Base-by-base conservation (phyloP, 495 filamentous ascomycete genomes). In the Hyaloscypha variabilis region DNA sequence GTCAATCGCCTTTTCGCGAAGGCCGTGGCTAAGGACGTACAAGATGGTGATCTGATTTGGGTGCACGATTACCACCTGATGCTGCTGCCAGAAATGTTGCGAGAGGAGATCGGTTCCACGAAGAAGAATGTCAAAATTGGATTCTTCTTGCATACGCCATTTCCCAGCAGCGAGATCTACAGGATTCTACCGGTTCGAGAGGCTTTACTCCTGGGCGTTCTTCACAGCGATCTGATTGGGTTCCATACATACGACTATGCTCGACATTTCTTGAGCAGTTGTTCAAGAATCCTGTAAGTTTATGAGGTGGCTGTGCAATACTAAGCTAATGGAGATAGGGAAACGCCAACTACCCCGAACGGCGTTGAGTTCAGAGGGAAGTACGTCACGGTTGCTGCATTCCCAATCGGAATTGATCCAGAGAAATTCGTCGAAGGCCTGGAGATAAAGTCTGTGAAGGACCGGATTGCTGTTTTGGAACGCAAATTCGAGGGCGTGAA, bases 201-300 rank as follows among this genome's bases (percentile, higher is more conserved):
- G 71, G 87, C 91, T 63, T 82, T 97, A 46, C 80, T 97, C 29
- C 77, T 87, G 53, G 93, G 94, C 25, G 81, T 97, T 42, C 77
- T 98, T 34, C 85, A 92, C 55, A 91, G 91, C 75, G 93, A 97
- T 74, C 75, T 97, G 67, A 85, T 97, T 70, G 94, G 94, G 19
- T 97, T 98, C 76, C 94, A 98, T 71, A 97, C 94, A 3, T 94
- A 96, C 75, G 92, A 96, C 78, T 97, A 97, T 73, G 92, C 89
- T 28, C 79, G 91, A 58, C 94, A 98, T 74, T 97, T 97, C 73
- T 78, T 94, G 50, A 93, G 89, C 72, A 92, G 90, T 69, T 97
- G 94, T 74, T 88, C 90, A 8, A 84, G 88, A 63, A 90, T 96
- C 54, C 81, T 97, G 85, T 93, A 81, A 73, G 91, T 66, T 14